Evolutionary conservation across 306 rosid species (phyloP).

Genomic region (Clitoria ternatea): DNA sequence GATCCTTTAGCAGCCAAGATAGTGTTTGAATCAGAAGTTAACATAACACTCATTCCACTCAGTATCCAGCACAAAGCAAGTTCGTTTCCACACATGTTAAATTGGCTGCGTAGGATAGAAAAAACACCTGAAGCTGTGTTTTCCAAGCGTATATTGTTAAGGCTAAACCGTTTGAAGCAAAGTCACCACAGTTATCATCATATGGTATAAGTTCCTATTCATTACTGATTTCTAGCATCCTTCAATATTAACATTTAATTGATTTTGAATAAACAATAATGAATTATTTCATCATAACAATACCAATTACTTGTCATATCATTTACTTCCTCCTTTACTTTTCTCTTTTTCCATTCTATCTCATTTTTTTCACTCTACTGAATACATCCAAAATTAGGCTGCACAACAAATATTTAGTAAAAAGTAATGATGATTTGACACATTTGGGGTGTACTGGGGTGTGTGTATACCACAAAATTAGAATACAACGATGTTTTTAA

Average conservation of each 20-base stretch:
- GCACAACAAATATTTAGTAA: no score
- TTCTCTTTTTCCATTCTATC: no score
- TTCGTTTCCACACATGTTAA: conserved; percentile 42
- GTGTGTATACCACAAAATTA: no score
- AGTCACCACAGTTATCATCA: conserved; percentile 57
- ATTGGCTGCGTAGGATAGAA: conserved; percentile 8
- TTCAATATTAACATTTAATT: neutral
- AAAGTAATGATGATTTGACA: no score
- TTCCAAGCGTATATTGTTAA: conserved; percentile 37
- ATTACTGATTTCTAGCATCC: neutral
- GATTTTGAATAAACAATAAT: neutral
- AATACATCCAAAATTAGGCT: no score
- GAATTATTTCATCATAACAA: neutral
- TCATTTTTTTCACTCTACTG: no score
- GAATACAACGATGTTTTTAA: no score
- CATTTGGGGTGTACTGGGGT: no score
- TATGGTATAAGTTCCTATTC: conserved; percentile 45
- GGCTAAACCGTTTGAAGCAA: conserved; percentile 49
- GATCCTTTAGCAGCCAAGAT: conserved; percentile 81
- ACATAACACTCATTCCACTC: conserved; percentile 74
- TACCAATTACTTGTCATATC: no score
- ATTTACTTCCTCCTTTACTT: no score
- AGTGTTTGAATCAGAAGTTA: conserved; percentile 53
- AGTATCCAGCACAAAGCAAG: conserved; percentile 48
- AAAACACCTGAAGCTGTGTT: conserved; percentile 67